Percentiles rank a stretch among this genome's conserved stretches.
Evolutionary conservation across 2,329 filamentous ascomycete genomes (phyloP).

Genomic region (Beauveria sp.): DNA sequence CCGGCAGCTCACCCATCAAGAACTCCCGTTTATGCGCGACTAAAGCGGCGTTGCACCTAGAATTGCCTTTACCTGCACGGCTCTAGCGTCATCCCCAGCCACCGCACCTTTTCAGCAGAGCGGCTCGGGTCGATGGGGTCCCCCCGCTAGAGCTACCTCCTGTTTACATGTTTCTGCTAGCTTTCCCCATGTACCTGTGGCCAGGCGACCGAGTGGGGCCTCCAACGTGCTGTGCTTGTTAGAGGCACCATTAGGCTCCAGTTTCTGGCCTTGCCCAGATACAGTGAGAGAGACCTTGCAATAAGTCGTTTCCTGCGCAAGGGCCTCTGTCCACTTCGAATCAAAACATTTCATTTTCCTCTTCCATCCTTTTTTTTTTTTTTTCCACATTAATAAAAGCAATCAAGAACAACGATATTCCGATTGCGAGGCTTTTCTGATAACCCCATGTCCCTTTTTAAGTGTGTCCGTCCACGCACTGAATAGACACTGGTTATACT

Average conservation of each 20-base stretch:
- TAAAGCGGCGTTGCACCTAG: slow-evolving; percentile 6
- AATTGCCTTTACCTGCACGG: slow-evolving; percentile 1
- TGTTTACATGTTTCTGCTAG: no score
- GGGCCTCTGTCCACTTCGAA: slow-evolving; percentile 2
- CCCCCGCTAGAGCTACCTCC: not conserved
- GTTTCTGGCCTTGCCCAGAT: not conserved
- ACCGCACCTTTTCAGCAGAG: slow-evolving; percentile 11
- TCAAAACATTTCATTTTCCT: slow-evolving; percentile 9
- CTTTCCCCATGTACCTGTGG: no score
- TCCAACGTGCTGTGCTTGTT: not conserved
- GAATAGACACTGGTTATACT: not conserved
- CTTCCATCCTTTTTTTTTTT: not conserved
- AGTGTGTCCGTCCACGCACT: not conserved
- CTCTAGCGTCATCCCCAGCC: slow-evolving; percentile 12
- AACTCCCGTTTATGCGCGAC: not conserved
- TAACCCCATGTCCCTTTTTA: not conserved
- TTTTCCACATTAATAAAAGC: not conserved
- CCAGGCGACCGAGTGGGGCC: not conserved
- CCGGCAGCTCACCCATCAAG: not conserved
- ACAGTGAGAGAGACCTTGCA: not conserved
- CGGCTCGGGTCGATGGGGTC: slow-evolving; percentile 13
- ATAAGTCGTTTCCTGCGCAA: slow-evolving; percentile 6
- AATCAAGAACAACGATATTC: not conserved
- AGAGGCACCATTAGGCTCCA: not conserved
- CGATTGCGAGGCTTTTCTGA: not conserved